A percentile compares a stretch with the other conserved stretches of the same genome.
phyloP scores from a whole-genome alignment of 2,329 filamentous ascomycete genomes.

The Lasiodiplodia citricola region DNA sequence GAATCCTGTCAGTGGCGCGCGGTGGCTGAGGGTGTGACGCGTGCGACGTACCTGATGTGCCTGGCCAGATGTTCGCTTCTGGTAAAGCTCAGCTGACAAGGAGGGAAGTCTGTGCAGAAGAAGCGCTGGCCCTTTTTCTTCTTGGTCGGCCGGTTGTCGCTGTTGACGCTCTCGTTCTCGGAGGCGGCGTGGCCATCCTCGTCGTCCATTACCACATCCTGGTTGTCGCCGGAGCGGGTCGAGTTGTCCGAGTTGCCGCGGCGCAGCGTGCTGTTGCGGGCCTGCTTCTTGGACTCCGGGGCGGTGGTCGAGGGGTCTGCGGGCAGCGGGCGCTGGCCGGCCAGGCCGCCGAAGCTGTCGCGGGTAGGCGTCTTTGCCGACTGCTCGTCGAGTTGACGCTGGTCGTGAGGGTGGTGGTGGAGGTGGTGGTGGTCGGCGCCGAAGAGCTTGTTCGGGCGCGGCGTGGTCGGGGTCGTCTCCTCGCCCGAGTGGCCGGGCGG shows the following conservation, averaged over 20 bases:
- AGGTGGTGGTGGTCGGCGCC: slow-evolving; percentile 43
- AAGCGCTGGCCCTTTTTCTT: slow-evolving; percentile 98
- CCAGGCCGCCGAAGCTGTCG: slow-evolving; percentile 54
- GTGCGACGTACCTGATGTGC: slow-evolving; percentile 76
- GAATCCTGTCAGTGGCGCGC: slow-evolving; percentile 21
- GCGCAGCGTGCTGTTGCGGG: slow-evolving; percentile 16
- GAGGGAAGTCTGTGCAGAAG: slow-evolving; percentile 93
- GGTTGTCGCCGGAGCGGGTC: slow-evolving; percentile 65
- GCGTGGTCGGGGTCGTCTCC: slow-evolving; percentile 63
- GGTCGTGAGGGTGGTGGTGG: slow-evolving; percentile 38
- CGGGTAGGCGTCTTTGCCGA: slow-evolving; percentile 68
- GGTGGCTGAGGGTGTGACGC: slow-evolving; percentile 1
- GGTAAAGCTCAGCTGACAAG: slow-evolving; percentile 93
- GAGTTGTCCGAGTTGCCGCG: slow-evolving; percentile 24
- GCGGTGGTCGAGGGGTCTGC: slow-evolving; percentile 51
- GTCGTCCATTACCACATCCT: slow-evolving; percentile 78
- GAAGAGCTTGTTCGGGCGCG: slow-evolving; percentile 51
- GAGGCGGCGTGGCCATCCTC: slow-evolving; percentile 65
- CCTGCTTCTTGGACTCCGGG: slow-evolving; percentile 55
- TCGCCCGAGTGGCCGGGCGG: slow-evolving; percentile 54
- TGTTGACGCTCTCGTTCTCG: slow-evolving; percentile 56
- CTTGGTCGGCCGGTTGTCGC: slow-evolving; percentile 74
- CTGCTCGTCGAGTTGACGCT: slow-evolving; percentile 42
- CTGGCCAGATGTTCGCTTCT: slow-evolving; percentile 93
- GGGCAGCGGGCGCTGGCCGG: slow-evolving; percentile 54